phyloP scores from a whole-genome alignment of 1,139 yeast species.

The Blastobotrys proliferans region DNA sequence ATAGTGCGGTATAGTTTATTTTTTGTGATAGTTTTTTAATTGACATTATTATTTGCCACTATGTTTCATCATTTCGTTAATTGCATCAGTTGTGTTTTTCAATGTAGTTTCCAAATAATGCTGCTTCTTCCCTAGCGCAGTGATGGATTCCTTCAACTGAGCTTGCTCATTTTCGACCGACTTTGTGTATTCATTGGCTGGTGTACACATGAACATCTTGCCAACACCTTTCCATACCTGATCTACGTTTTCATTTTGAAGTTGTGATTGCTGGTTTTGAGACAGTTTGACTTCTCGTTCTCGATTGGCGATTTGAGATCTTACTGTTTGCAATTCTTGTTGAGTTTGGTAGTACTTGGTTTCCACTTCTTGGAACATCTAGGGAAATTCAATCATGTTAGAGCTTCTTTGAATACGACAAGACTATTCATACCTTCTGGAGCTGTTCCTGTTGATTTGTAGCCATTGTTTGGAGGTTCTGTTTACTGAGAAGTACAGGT shows the following conservation, averaged over 20 bases:
- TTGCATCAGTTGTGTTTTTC: constrained; percentile 63
- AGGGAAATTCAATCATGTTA: not conserved
- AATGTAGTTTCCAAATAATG: constrained; percentile 71
- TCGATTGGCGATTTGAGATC: constrained; percentile 53
- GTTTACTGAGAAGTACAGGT: no score
- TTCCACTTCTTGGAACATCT: constrained; percentile 24
- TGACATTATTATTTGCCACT: not conserved
- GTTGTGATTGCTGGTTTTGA: constrained; percentile 52
- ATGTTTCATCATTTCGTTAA: constrained; percentile 41
- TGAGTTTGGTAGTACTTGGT: constrained; percentile 24
- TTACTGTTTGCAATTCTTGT: constrained; percentile 62
- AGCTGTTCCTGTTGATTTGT: constrained; percentile 8
- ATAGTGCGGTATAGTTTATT: constrained; percentile 70
- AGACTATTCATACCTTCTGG: constrained; percentile 6
- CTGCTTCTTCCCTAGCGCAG: constrained; percentile 63
- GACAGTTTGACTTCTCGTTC: constrained; percentile 57
- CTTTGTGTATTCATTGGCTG: constrained; percentile 45
- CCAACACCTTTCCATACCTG: constrained; percentile 85
- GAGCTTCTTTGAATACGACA: not conserved
- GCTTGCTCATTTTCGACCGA: constrained; percentile 50
- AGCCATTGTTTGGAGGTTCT: not conserved
- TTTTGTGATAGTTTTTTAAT: not conserved
- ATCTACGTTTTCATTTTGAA: constrained; percentile 42
- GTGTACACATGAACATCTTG: constrained; percentile 46
- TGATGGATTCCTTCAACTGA: constrained; percentile 54